These are phyloP conservation scores for Centaurea solstitialis DNA, from an alignment of 129 eudicot species.

Conservation along the genomic window DNA sequence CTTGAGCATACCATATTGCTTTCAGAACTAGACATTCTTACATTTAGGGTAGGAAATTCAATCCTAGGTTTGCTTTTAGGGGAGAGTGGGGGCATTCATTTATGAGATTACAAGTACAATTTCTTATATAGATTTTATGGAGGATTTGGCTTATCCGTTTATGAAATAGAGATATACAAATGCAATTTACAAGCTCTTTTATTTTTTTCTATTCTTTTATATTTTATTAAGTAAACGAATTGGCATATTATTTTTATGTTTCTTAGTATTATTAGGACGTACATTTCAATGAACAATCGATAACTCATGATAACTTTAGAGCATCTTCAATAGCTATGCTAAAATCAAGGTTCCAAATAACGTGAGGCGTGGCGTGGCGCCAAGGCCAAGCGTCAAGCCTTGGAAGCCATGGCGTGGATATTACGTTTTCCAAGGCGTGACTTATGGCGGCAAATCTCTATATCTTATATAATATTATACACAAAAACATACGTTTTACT, in stretches of 20 bases:
- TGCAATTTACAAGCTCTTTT: background rate
- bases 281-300: too few species aligned
- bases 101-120: background rate
- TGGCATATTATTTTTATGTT: background rate
- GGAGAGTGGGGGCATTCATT: background rate
- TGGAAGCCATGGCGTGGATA: too few species aligned
- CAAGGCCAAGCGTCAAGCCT: too few species aligned
- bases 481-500: too few species aligned
- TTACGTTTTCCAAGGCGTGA: too few species aligned
- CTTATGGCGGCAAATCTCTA: too few species aligned
- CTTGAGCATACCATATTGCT: conserved; percentile 8
- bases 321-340: too few species aligned
- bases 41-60: background rate
- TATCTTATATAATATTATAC: too few species aligned
- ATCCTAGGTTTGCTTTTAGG: background rate
- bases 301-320: too few species aligned
- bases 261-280: too few species aligned
- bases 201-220: background rate
- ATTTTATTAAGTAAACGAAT: background rate
- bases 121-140: background rate
- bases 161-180: background rate
- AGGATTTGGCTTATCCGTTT: background rate
- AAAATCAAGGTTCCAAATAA: too few species aligned
- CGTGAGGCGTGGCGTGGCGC: too few species aligned
- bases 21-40: background rate